These are phyloP conservation scores for Orbilia ellipsospora DNA, from an alignment of 2,329 filamentous ascomycete species.

Conservation along the genomic window DNA sequence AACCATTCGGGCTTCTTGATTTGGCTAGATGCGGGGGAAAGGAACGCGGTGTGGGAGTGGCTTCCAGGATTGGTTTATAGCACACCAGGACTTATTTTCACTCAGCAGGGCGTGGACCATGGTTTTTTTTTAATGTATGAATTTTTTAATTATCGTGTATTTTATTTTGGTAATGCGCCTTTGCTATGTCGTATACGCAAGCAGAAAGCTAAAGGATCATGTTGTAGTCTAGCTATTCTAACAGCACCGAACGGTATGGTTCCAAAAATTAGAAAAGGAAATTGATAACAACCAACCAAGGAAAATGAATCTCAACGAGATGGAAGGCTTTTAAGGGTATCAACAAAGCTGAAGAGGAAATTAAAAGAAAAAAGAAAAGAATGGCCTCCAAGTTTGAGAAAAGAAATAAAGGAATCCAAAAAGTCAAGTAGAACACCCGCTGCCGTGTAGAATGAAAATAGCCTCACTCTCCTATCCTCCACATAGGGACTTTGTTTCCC, in stretches of 20 bases:
- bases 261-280: neutral
- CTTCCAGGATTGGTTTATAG: neutral
- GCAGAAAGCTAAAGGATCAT: too few relatives aligned
- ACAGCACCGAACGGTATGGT: too few relatives aligned
- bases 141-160: too few relatives aligned
- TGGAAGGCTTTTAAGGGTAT: conserved; percentile 48
- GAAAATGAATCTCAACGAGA: neutral
- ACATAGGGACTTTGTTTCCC: neutral
- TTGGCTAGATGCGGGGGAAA: conserved; percentile 31
- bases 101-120: too few relatives aligned
- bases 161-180: too few relatives aligned
- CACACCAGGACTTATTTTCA: neutral
- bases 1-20: conserved; percentile 31
- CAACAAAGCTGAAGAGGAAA: conserved; percentile 13
- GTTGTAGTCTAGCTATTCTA: too few relatives aligned
- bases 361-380: conserved; percentile 6
- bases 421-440: conserved; percentile 1
- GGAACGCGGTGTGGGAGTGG: conserved; percentile 21
- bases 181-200: too few relatives aligned
- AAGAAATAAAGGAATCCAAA: conserved; percentile 5
- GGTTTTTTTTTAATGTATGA: too few relatives aligned
- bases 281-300: neutral
- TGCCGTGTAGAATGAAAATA: neutral
- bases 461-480: neutral
- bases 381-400: neutral